Conservation (phyloP, 176 grass and related monocot genomes). For the Carex parvula region DNA sequence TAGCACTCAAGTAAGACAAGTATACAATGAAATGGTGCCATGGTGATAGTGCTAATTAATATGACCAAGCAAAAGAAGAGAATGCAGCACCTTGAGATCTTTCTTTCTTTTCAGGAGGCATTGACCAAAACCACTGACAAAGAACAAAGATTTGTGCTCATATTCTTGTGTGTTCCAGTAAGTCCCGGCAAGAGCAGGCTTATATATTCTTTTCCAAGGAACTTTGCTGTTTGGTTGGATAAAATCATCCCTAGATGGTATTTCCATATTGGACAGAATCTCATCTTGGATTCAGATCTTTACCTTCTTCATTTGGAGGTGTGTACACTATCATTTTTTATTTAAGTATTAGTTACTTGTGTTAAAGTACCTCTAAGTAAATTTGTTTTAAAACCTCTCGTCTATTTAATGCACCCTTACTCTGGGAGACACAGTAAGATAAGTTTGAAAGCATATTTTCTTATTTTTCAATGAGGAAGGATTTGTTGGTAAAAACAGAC, state of each 20-base stretch:
- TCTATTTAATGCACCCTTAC: neutral
- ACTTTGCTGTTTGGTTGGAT: conserved; percentile 50
- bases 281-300: conserved; percentile 74
- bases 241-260: conserved; percentile 58
- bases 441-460: neutral
- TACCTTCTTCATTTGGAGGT: conserved; percentile 90
- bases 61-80: neutral
- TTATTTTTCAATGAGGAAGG: neutral
- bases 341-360: neutral
- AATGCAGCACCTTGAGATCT: neutral
- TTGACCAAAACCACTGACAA: conserved; percentile 24
- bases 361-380: neutral
- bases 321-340: neutral
- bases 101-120: conserved; percentile 24
- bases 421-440: neutral
- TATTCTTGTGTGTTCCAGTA: conserved; percentile 80
- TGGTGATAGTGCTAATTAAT: neutral
- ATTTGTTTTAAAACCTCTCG: neutral
- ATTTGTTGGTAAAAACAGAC: neutral
- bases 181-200: conserved; percentile 64
- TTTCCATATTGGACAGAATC: conserved; percentile 47
- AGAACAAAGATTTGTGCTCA: conserved; percentile 27
- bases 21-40: neutral
- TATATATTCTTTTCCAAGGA: conserved; percentile 56
- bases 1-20: neutral